Evolutionary conservation across 805 yeast genomes (phyloP), one percentile per base, ranked within the genome.

Genomic region (Suhomyces sp.): DNA sequence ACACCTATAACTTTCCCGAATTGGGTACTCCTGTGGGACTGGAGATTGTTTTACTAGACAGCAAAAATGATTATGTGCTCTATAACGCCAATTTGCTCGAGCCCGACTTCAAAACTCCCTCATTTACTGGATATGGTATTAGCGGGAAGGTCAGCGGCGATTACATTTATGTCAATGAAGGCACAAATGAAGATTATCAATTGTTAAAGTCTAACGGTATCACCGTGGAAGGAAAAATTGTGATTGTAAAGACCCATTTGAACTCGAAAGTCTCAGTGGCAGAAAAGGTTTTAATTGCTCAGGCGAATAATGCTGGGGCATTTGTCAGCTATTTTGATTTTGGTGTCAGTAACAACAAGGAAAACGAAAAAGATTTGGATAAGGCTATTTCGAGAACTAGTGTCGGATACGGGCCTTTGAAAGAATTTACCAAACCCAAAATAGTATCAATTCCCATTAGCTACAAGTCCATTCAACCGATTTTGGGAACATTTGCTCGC

Each of bases 91-190:
- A 53, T 4, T 47, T 72, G 9, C 29, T 33, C 5, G 77, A 72
- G 47, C 60, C 59, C 1, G 50, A 53, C 24, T 58, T 54, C 37
- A 39, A 53, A 8, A 70, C 76, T 0, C 76, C 76, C 2, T 69
- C 74, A 1, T 72, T 55, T 50, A 57, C 60, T 48, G 56, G 60
- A 2, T 64, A 58, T 56, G 72, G 76, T 1, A 39, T 33, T 5
- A 61, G 55, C 44, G 76, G 72, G 1, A 49, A 62, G 1, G 57
- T 66, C 1, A 54, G 50, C 4, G 67, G 60, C 0, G 58, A 56
- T 10, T 72, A 60, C 54, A 50, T 73, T 2, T 70, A 48, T 58
- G 74, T 60, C 7, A 67, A 70, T 49, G 56, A 60, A n/a, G 78
- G 76, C 3, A 47, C 58, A 1, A 53, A 55, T 1, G 60, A 58